Evolutionary conservation across 768 basidiomycete genomes (phyloP), one percentile per base, ranked within the genome.

Genomic region (Leccinum ochraceum): DNA sequence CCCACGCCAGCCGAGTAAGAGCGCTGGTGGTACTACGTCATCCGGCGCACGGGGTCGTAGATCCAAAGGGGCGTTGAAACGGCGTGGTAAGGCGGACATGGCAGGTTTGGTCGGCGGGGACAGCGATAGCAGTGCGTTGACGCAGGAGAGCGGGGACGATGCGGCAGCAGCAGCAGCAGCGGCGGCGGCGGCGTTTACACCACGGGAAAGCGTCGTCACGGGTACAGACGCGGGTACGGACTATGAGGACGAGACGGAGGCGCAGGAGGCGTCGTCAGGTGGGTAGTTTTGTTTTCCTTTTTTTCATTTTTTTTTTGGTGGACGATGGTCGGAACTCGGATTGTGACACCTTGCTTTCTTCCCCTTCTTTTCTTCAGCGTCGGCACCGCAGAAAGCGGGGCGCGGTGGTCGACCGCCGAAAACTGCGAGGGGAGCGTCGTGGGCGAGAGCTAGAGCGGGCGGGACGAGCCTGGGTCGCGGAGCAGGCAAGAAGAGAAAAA

Each of bases 61-160:
- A 65, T 79, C 75, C 36, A 79, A 80, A 48, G 39, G 39, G 3
- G 80, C 78, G 62, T 83, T 81, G 24, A 85, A 84, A 65, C 74
- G 75, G 39, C 71, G 71, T 63, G 77, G 74, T 46, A 78, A 73
- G 65, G 79, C 83, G 7, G 83, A 86, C 59, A 77, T 88, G 75
- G 88, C 89, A 0, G 90, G 90, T 0, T 74, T 92, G n/a, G 83
- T 92, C 2, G 86, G 84, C 14, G 90, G 90, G 1, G 90, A 93
- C 67, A 92, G 91, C 68, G 91, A 92, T 63, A 90, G 89, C 67
- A 92, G 91, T 63, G 91, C 88, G 28, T 71, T 93, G 67, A 93
- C 90, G 4, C 86, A 89, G 69, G 90, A 92, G 72, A 92, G 89
- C 62, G 89, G 86, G 7, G 91, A 92, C 58, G 91, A 93, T 68